phyloP scores from a whole-genome alignment of 768 basidiomycete genomes.

The Xerocomellus chrysenteron region DNA sequence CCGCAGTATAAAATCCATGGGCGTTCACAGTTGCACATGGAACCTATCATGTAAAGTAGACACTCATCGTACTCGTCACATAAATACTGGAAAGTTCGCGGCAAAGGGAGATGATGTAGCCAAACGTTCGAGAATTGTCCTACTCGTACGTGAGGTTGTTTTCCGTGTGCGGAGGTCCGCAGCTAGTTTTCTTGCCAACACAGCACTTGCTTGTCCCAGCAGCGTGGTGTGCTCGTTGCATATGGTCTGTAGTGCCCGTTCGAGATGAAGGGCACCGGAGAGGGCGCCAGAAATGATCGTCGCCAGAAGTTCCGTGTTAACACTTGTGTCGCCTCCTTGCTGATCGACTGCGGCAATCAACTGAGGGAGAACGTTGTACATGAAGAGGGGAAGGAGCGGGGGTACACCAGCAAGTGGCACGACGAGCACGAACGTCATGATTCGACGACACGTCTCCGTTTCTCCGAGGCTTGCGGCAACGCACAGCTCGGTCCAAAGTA shows the following conservation, averaged over 20 bases:
- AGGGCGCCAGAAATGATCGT: conserved; percentile 63
- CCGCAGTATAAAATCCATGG: conserved; percentile 40
- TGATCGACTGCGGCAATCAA: conserved; percentile 55
- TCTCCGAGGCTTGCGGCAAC: conserved; percentile 55
- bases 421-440: conserved; percentile 68
- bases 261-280: conserved; percentile 66
- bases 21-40: background rate
- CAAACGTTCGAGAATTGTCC: conserved; percentile 56
- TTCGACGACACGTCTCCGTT: conserved; percentile 59
- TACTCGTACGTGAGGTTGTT: conserved; percentile 47
- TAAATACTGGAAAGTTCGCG: conserved; percentile 71
- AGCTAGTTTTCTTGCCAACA: conserved; percentile 66
- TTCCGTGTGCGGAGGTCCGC: conserved; percentile 56
- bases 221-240: conserved; percentile 48
- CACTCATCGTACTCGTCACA: conserved; percentile 14
- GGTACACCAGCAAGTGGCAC: conserved; percentile 55
- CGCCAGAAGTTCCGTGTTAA: conserved; percentile 64
- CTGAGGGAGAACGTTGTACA: conserved; percentile 64
- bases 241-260: conserved; percentile 61
- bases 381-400: conserved; percentile 72
- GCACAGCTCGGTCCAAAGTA: conserved; percentile 68
- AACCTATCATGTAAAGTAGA: conserved; percentile 13
- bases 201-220: conserved; percentile 61
- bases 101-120: conserved; percentile 63
- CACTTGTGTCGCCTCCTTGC: conserved; percentile 49